Conservation (phyloP, 1,284 basidiomycete genomes). For the Heliocybe sulcata region DNA sequence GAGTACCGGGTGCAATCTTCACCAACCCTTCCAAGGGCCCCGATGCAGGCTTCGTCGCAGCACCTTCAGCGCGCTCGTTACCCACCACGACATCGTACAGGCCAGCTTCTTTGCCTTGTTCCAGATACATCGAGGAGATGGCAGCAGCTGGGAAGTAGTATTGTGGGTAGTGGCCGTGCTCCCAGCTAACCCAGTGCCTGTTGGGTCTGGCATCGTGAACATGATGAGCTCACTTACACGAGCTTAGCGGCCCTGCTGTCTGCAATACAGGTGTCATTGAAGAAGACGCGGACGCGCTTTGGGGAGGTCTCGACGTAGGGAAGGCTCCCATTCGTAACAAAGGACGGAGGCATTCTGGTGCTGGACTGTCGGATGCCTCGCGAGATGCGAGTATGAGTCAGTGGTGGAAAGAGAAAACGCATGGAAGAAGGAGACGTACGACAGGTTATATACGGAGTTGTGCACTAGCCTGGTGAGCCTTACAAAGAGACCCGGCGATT, state of each 20-base stretch:
- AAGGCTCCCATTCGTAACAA: background rate
- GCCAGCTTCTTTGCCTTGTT: slow-evolving; percentile 11
- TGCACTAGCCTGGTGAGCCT: too few relatives aligned
- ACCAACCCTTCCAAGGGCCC: slow-evolving; percentile 40
- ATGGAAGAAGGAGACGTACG: too few relatives aligned
- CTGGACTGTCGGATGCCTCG: too few relatives aligned
- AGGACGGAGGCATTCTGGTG: too few relatives aligned
- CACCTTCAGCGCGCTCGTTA: slow-evolving; percentile 26
- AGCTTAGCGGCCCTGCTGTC: slow-evolving; percentile 48
- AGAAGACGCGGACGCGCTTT: slow-evolving; percentile 48
- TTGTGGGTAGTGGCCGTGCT: slow-evolving; percentile 40
- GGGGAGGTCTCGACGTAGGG: slow-evolving; percentile 10
- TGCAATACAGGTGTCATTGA: slow-evolving; percentile 41
- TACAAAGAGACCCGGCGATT: too few relatives aligned
- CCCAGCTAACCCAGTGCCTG: too few relatives aligned
- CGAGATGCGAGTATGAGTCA: too few relatives aligned
- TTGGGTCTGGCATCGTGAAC: too few relatives aligned
- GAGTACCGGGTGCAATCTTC: slow-evolving; percentile 43
- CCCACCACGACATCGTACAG: slow-evolving; percentile 43
- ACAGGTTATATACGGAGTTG: too few relatives aligned
- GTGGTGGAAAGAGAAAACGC: too few relatives aligned
- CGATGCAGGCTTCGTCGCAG: slow-evolving; percentile 31
- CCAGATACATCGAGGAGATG: slow-evolving; percentile 32
- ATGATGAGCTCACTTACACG: too few relatives aligned
- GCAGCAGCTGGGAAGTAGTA: slow-evolving; percentile 46